Percentiles rank a stretch among this genome's conserved stretches.
These are phyloP conservation scores for Allium cepa DNA, from an alignment of 106 monocot species.

Conservation along the genomic window DNA sequence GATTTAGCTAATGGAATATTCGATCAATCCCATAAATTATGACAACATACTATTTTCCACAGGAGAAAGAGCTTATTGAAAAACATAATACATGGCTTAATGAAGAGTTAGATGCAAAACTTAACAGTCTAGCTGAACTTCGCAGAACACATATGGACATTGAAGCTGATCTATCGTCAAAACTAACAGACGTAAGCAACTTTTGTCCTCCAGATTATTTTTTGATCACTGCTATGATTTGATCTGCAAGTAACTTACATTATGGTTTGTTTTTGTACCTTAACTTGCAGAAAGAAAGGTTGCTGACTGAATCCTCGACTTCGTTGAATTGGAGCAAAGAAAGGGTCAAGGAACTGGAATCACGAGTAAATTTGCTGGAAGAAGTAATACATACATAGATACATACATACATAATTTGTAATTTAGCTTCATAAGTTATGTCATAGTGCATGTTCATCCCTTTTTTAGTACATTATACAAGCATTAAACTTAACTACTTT, in stretches of 20 bases:
- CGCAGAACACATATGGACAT: slow-evolving; percentile 62
- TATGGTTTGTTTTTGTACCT: not conserved
- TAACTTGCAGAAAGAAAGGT: slow-evolving; percentile 60
- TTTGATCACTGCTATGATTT: too few relatives aligned
- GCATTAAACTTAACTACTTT: slow-evolving; percentile 11
- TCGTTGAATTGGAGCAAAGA: slow-evolving; percentile 65
- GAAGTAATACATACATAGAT: slow-evolving; percentile 37
- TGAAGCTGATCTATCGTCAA: slow-evolving; percentile 57
- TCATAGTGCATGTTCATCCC: not conserved
- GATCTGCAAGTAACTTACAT: too few relatives aligned
- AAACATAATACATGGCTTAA: slow-evolving; percentile 94
- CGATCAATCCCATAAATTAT: not conserved
- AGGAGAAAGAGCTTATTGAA: slow-evolving; percentile 92
- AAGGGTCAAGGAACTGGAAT: slow-evolving; percentile 43
- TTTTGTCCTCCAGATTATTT: not conserved
- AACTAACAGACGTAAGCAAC: slow-evolving; percentile 62
- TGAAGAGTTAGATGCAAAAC: slow-evolving; percentile 73
- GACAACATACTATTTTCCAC: not conserved
- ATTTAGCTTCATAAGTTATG: not conserved
- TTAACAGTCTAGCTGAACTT: slow-evolving; percentile 59
- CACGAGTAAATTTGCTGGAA: slow-evolving; percentile 48
- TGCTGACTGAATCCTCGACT: slow-evolving; percentile 48
- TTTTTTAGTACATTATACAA: not conserved
- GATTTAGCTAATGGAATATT: not conserved
- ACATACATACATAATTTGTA: not conserved